Base-by-base conservation (phyloP, 2,329 filamentous ascomycete species). In the Ilyonectria mors-panacis region DNA sequence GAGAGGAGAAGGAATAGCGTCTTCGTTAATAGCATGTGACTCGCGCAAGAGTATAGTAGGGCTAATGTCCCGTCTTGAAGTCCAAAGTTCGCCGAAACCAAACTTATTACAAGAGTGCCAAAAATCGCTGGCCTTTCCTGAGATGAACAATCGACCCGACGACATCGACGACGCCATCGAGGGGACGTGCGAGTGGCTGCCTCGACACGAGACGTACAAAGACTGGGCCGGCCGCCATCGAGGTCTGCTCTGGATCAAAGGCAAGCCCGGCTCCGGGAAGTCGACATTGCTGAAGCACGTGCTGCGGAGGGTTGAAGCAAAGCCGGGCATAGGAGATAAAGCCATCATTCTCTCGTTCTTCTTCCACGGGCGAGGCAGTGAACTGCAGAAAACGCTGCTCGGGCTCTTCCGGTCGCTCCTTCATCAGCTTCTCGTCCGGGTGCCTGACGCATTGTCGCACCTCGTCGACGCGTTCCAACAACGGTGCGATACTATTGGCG, bases 201-300 rank as follows among this genome's bases (percentile, higher is more conserved):
- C 70, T 44, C 5, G 58, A 50, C 70, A 82, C 37, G 7, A 62
- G 2, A 59, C 45, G 0, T 81, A 73, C 37, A 65, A 12, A 6
- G 57, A 6, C 9, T 81, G 79, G 79, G 30, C 60, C 4, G 3
- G 1, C 21, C 30, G 42, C 12, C 15, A 72, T 8, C 50, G 21
- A n/a, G 74, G 68, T 4, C 6, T 81, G 0, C 77, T 82, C 4
- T 83, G 79, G 80, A 78, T 84, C 39, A 80, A 79, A 55, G 82
- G 82, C 2, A 81, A 83, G 28, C 81, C 82, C 3, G 81, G 81
- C 6, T 77, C 78, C 1, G 81, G 81, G 2, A 84, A 84, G 59
- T 82, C 80, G 6, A 83, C 81, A 2, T 63, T 84, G 35, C 71
- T 84, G 54, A 73, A 72, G 37, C 75, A 77, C 65, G 33, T 81